phyloP scores from a whole-genome alignment of 768 basidiomycete genomes.

The Pleurotus eryngii region DNA sequence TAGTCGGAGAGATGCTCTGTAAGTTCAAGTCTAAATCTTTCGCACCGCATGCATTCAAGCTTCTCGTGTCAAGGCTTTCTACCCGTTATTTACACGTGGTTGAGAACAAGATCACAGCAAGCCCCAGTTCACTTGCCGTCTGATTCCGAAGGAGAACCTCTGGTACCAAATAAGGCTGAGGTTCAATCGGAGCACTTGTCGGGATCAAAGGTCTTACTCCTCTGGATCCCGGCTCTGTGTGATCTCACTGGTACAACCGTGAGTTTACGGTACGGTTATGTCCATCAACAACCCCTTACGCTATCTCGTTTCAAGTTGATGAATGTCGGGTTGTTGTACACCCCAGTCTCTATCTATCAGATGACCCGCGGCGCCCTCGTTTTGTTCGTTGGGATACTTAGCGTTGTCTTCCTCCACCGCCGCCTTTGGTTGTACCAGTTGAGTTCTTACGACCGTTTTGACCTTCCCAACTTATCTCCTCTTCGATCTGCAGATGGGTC shows the following conservation, averaged over 20 bases:
- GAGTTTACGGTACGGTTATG: slow-evolving; percentile 25
- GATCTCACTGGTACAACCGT: slow-evolving; percentile 92
- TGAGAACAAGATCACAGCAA: slow-evolving; percentile 42
- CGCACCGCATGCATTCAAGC: slow-evolving; percentile 17
- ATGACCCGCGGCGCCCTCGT: slow-evolving; percentile 94
- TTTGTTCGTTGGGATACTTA: slow-evolving; percentile 88
- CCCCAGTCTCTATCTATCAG: slow-evolving; percentile 96
- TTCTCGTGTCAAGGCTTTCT: slow-evolving; percentile 63
- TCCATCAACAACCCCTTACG: slow-evolving; percentile 8
- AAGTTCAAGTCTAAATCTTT: slow-evolving; percentile 32
- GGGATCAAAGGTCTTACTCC: slow-evolving; percentile 69
- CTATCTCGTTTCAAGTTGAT: slow-evolving; percentile 56
- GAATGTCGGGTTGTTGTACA: slow-evolving; percentile 94
- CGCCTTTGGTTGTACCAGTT: slow-evolving; percentile 87
- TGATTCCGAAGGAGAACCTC: slow-evolving; percentile 44
- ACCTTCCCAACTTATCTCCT: slow-evolving; percentile 5
- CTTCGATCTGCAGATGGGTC: slow-evolving; percentile 62
- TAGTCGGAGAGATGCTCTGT: slow-evolving; percentile 95
- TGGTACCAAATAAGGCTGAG: slow-evolving; percentile 28
- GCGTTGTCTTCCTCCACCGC: slow-evolving; percentile 86
- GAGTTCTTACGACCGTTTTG: slow-evolving; percentile 14
- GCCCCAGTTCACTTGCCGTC: slow-evolving; percentile 53
- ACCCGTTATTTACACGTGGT: slow-evolving; percentile 73
- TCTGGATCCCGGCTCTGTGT: slow-evolving; percentile 87
- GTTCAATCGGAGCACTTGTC: slow-evolving; percentile 41